phyloP scores from a whole-genome alignment of 352 stramenopile genomes.

The Phytopythium cucurbitacearum region DNA sequence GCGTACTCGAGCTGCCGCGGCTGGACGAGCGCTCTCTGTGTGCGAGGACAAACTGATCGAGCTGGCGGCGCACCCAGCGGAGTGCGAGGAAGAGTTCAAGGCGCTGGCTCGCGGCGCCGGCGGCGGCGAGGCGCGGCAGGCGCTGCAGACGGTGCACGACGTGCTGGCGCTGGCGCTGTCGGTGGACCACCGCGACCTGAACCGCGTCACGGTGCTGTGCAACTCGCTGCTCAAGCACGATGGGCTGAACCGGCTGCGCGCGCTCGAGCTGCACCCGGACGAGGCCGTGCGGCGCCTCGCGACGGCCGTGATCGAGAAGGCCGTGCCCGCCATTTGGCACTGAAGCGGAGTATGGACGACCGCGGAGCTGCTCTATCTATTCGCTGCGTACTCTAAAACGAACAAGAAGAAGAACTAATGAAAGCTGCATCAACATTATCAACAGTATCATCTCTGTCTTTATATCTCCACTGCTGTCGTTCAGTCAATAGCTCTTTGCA shows the following conservation, averaged over 20 bases:
- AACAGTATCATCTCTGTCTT: neutral
- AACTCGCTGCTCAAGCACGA: conserved; percentile 76
- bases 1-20: neutral
- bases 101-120: conserved; percentile 23
- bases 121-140: conserved; percentile 40
- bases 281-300: conserved; percentile 50
- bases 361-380: too few species aligned
- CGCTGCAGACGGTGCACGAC: conserved; percentile 60
- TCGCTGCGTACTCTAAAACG: too few species aligned
- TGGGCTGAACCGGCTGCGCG: conserved; percentile 56
- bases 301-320: conserved; percentile 79
- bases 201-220: conserved; percentile 81
- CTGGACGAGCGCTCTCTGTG: conserved; percentile 15
- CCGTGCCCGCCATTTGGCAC: conserved; percentile 78
- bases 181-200: conserved; percentile 65
- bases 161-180: conserved; percentile 70
- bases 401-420: neutral
- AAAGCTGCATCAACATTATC: conserved; percentile 1
- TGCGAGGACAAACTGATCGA: conserved; percentile 49
- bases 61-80: conserved; percentile 53
- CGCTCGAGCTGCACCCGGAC: conserved; percentile 47
- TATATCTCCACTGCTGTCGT: too few species aligned
- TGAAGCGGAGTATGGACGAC: conserved; percentile 11
- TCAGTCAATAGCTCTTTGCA: too few species aligned
- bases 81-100: conserved; percentile 56